Evolutionary conservation across 352 stramenopile species (phyloP), one percentile per base, ranked within the genome.

Genomic region (Halophytophthora polymorphica): DNA sequence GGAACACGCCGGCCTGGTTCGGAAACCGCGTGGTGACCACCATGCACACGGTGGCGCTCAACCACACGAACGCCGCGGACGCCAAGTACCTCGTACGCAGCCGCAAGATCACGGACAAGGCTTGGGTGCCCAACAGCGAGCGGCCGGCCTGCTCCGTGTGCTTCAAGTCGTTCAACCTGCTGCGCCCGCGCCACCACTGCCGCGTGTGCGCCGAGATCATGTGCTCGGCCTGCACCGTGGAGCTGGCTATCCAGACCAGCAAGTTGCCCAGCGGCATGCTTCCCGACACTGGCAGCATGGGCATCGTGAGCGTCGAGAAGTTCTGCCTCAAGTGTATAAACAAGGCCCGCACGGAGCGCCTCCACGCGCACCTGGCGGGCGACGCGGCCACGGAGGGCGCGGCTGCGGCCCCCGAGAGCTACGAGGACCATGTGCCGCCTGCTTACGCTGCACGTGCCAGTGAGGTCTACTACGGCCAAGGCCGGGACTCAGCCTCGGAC

Each of bases 301-400:
- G 69, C 43, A 76, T 88, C 41, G 78, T 83, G 19, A 83, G 71
- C 45, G 54, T 78, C n/a, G 80, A 92, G 52, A 92, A 90, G 48
- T 92, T 92, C 34, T 92, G 81, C 45, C 67, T 88, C 55, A 80
- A 83, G 62, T 92, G 81, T 61, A 74, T 92, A 45, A 83, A 88
- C 48, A 77, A 86, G 51, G 67, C 65, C 2, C 73, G 80, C 12
- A 65, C 75, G n/a, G 71, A 86, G 17, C 74, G 77, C 28, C 61
- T 66, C n/a, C 78, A 63, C 39, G 61, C 58, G 17, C 51, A 73
- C 3, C 57, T 61, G n/a, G 52, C 56, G 1, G 45, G 64, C 6
- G 51, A 59, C 15, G 28, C 64, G 2, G 42, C 41, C 14, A 28
- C 39, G n/a, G 55, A 70, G 7, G 66, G 51, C 42, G 34, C 65